These are phyloP conservation scores for Rhizopus microsporus DNA, from an alignment of 371 early-diverging fungal species.

Conservation along the genomic window DNA sequence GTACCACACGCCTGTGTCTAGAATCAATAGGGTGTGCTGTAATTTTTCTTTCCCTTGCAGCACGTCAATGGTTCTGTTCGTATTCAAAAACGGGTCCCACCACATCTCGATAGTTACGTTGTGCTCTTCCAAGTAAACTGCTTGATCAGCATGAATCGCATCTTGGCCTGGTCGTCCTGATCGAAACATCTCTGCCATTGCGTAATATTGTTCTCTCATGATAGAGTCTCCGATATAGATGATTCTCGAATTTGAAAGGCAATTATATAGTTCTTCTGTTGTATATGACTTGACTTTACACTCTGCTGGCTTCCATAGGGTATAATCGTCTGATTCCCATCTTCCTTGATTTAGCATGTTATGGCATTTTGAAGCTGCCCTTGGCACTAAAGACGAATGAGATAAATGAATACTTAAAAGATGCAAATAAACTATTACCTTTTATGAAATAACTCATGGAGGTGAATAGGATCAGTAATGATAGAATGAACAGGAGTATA, in stretches of 20 bases:
- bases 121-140: constrained; percentile 25
- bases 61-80: constrained; percentile 38
- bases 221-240: constrained; percentile 31
- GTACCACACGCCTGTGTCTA: constrained; percentile 65
- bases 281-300: constrained; percentile 62
- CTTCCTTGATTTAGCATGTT: constrained; percentile 51
- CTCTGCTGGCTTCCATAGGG: constrained; percentile 61
- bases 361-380: constrained; percentile 26
- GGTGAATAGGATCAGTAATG: background rate
- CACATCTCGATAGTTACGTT: constrained; percentile 54
- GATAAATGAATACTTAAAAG: background rate
- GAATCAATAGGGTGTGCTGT: constrained; percentile 50
- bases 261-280: constrained; percentile 38
- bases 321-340: constrained; percentile 37
- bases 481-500: background rate
- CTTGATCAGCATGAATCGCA: constrained; percentile 40
- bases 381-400: background rate
- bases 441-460: background rate
- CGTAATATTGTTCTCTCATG: constrained; percentile 61
- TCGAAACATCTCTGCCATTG: constrained; percentile 47
- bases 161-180: constrained; percentile 26
- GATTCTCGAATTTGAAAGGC: constrained; percentile 46
- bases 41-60: constrained; percentile 24
- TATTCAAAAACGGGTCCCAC: constrained; percentile 71
- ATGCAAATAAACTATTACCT: background rate